These are phyloP conservation scores for Chalara sp. DNA, from an alignment of 2,329 filamentous ascomycete genomes.

Conservation along the genomic window DNA sequence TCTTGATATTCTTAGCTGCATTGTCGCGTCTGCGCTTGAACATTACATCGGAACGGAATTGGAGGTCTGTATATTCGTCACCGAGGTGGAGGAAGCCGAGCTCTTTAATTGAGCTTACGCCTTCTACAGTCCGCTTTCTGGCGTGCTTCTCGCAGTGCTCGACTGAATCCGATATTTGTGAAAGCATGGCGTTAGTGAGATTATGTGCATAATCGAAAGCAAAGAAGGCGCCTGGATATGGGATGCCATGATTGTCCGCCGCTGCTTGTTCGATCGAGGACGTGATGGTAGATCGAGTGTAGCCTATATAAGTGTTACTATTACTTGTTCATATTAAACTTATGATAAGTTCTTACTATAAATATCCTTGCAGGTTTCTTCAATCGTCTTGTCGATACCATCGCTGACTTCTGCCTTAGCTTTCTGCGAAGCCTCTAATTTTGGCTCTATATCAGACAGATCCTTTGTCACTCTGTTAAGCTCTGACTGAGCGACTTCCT, in stretches of 20 bases:
- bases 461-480: conserved; percentile 77
- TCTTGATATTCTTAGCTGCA: conserved; percentile 76
- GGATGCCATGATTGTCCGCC: conserved; percentile 70
- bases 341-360: conserved; percentile 47
- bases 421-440: conserved; percentile 76
- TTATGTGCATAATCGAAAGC: conserved; percentile 93
- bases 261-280: conserved; percentile 72
- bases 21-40: conserved; percentile 79
- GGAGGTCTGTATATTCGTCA: conserved; percentile 73
- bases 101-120: conserved; percentile 83
- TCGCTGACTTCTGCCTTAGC: conserved; percentile 75
- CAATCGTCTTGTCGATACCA: conserved; percentile 73
- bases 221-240: conserved; percentile 78
- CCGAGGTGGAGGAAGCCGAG: conserved; percentile 84
- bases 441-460: conserved; percentile 74
- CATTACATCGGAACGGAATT: conserved; percentile 87
- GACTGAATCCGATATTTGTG: conserved; percentile 76
- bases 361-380: conserved; percentile 76
- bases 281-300: conserved; percentile 70
- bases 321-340: no score
- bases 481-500: conserved; percentile 79
- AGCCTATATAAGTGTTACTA: conserved; percentile 14
- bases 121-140: conserved; percentile 66
- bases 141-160: conserved; percentile 77
- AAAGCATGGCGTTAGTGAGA: conserved; percentile 84